These are phyloP conservation scores for Byssochlamys sp. DNA, from an alignment of 2,329 filamentous ascomycete genomes.

Conservation along the genomic window DNA sequence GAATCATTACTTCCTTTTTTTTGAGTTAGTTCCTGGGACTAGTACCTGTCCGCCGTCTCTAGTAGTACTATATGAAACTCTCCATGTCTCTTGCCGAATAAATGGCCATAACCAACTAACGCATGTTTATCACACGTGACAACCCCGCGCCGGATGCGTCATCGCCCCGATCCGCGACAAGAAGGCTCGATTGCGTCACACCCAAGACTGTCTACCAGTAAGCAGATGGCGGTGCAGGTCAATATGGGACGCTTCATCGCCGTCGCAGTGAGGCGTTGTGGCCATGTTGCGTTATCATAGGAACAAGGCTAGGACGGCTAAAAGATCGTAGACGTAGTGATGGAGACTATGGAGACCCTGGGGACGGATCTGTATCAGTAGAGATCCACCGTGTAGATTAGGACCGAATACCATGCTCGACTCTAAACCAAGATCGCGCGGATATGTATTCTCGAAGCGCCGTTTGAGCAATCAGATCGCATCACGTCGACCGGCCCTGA, in stretches of 20 bases:
- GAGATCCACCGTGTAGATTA: background rate
- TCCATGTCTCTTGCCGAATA: background rate
- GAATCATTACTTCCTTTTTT: no score
- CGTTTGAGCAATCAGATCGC: background rate
- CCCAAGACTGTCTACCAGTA: background rate
- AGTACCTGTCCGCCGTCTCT: no score
- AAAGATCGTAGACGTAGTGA: background rate
- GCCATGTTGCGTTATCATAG: background rate
- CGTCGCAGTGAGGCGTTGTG: background rate
- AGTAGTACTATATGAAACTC: background rate
- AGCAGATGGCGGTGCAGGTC: background rate
- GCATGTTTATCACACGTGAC: background rate
- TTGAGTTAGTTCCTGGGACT: no score
- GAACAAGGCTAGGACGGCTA: background rate
- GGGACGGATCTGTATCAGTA: background rate
- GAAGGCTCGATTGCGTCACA: background rate
- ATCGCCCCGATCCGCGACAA: background rate
- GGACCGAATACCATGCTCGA: background rate
- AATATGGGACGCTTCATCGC: background rate
- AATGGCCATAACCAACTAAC: no score
- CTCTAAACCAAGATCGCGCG: background rate
- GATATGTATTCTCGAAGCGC: background rate
- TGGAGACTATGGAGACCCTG: background rate
- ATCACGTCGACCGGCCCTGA: background rate
- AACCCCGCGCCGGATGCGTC: background rate